phyloP scores from a whole-genome alignment of 1,284 basidiomycete genomes.

The Sanghuangporus weigelae region DNA sequence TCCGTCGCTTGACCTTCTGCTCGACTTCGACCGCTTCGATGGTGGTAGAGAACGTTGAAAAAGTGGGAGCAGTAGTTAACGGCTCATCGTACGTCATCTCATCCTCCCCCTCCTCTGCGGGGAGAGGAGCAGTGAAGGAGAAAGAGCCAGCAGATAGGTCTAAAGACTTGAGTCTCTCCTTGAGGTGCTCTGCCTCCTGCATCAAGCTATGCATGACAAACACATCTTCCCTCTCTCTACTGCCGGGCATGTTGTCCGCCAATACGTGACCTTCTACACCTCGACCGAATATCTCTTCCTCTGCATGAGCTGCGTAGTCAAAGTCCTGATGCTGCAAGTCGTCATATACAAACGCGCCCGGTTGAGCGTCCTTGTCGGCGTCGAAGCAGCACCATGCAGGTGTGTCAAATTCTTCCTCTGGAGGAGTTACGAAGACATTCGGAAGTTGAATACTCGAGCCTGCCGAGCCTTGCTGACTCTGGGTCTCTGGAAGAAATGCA shows the following conservation, averaged over 20 bases:
- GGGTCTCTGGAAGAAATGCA: neutral
- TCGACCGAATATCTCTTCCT: constrained; percentile 5
- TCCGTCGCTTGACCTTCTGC: constrained; percentile 1
- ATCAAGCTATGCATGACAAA: constrained; percentile 15
- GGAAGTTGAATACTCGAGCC: constrained; percentile 27
- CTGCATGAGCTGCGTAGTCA: constrained; percentile 14
- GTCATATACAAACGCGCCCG: constrained; percentile 13
- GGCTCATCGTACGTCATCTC: neutral
- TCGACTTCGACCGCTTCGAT: neutral
- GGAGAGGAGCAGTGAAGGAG: neutral
- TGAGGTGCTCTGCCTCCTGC: constrained; percentile 12
- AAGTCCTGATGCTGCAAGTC: constrained; percentile 9
- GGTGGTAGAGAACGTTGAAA: neutral
- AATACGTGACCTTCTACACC: neutral
- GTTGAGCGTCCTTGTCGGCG: constrained; percentile 35
- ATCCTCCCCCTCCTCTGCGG: neutral
- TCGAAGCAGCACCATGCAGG: constrained; percentile 66
- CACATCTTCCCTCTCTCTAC: constrained; percentile 4
- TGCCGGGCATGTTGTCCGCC: neutral
- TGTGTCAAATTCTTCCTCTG: constrained; percentile 58
- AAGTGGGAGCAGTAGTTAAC: neutral
- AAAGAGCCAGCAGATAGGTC: constrained; percentile 3
- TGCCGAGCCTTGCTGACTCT: neutral
- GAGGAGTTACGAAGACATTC: constrained; percentile 62
- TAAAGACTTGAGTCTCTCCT: constrained; percentile 9